Evolutionary conservation across 352 stramenopile genomes (phyloP), one percentile per base, ranked within the genome.

Genomic region (Thalassiosira exigua): DNA sequence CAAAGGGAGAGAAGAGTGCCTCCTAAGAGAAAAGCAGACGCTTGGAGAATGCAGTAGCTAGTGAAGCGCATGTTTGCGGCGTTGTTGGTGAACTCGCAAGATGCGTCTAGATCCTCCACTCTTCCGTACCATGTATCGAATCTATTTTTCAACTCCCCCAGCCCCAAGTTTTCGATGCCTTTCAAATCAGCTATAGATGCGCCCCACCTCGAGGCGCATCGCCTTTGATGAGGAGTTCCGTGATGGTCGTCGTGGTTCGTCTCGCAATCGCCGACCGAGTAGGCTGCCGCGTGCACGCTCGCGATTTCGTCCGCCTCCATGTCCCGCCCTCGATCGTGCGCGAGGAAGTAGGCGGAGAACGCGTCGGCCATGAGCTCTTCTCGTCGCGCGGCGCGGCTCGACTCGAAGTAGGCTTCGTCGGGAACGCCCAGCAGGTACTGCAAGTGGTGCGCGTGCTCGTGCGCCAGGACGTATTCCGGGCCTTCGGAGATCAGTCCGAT

Each of bases 351-450:
- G 14, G 64, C 59, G 2, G 36, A 52, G 59, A 85, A 70, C 1
- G 78, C 64, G 71, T 85, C 76, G 0, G 76, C 76, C 70, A 84
- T 81, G 2, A 84, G 21, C 24, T 84, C 76, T 44, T 64, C 65
- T 12, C 72, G 26, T 42, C 72, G 26, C 17, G 50, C 58, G 14
- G 54, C 66, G 39, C 44, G 54, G 14, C 12, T 39, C 21, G 26
- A 29, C 19, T 19, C 54, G 36, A 44, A 44, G 19, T 24, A 58
- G 12, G 71, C 26, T 26, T 61, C 32, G 19, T 70, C 57, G 1
- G 39, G 19, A 11, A 19, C 17, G n/a, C 48, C 58, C 7, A 66
- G 22, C 9, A 58, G 26, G 19, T 74, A 84, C 52, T 84, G 76
- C 0, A 84, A 26, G 51, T 84, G 76, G 70, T 84, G 76, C 14